Percentiles rank a stretch among this genome's conserved stretches.
These are phyloP conservation scores for Cairneyella variabilis DNA, from an alignment of 495 filamentous ascomycete species.

Conservation along the genomic window DNA sequence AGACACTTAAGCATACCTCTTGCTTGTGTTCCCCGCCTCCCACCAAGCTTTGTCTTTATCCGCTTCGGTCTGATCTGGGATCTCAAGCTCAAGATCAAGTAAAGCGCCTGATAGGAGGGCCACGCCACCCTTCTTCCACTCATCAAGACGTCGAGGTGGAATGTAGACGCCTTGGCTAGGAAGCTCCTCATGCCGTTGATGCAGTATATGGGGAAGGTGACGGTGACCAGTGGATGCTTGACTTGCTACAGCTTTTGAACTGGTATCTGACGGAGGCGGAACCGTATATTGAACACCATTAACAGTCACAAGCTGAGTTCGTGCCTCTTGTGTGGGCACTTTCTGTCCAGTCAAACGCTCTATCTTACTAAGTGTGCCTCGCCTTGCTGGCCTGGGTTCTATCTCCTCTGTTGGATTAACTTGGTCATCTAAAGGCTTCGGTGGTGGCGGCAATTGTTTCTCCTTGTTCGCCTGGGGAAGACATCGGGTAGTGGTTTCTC, in stretches of 20 bases:
- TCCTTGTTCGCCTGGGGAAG: slow-evolving; percentile 14
- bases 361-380: slow-evolving; percentile 19
- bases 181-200: slow-evolving; percentile 37
- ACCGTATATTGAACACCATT: slow-evolving; percentile 20
- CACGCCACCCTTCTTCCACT: slow-evolving; percentile 54
- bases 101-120: slow-evolving; percentile 46
- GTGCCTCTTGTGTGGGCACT: slow-evolving; percentile 8
- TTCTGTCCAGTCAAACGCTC: slow-evolving; percentile 24
- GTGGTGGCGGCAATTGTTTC: slow-evolving; percentile 17
- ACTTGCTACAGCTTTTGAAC: not conserved
- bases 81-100: slow-evolving; percentile 40
- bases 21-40: slow-evolving; percentile 39
- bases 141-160: slow-evolving; percentile 45
- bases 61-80: slow-evolving; percentile 22
- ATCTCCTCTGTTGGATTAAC: slow-evolving; percentile 11
- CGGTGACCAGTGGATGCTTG: slow-evolving; percentile 21
- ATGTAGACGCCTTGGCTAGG: slow-evolving; percentile 42
- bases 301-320: slow-evolving; percentile 11
- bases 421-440: not conserved
- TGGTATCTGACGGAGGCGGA: not conserved
- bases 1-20: too few species aligned
- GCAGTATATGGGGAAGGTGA: slow-evolving; percentile 40
- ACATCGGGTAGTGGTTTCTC: slow-evolving; percentile 15
- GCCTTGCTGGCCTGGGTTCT: slow-evolving; percentile 17
- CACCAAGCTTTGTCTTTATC: slow-evolving; percentile 49